Conservation (phyloP, 176 grass and related monocot species). For the Secale cereale region DNA sequence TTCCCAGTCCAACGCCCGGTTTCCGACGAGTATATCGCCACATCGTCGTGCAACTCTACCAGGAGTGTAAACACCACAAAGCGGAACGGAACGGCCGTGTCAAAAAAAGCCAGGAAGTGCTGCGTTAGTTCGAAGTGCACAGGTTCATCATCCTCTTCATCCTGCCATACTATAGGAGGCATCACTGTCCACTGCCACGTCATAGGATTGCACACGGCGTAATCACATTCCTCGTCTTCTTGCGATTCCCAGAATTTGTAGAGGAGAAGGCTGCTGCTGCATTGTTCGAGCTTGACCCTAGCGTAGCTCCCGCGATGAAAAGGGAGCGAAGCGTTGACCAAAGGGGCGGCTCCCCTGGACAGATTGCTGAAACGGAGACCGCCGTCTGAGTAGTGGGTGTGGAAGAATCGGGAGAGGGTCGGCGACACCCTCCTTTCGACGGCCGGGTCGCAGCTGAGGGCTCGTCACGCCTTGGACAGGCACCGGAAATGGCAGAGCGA, state of each 20-base stretch:
- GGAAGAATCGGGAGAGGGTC: background rate
- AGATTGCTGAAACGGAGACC: background rate
- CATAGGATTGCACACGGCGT: no score
- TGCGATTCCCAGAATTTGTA: no score
- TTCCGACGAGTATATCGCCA: background rate
- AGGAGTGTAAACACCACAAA: background rate
- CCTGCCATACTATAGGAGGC: no score
- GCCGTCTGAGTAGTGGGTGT: background rate
- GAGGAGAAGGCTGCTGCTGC: no score
- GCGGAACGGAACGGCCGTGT: background rate
- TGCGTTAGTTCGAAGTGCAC: no score
- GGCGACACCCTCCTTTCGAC: background rate
- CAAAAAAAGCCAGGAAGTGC: background rate
- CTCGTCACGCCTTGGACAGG: no score
- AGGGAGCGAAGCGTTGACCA: background rate
- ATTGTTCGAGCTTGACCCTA: no score
- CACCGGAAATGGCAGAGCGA: no score
- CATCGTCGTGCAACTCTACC: background rate
- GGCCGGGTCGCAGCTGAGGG: background rate
- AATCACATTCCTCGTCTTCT: no score
- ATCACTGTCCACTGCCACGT: no score
- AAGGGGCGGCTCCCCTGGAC: background rate
- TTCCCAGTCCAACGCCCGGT: background rate
- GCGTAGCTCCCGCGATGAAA: background rate
- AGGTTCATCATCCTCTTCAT: no score